Conservation (phyloP, 2,329 filamentous ascomycete species). For the Cladosporium sp. region DNA sequence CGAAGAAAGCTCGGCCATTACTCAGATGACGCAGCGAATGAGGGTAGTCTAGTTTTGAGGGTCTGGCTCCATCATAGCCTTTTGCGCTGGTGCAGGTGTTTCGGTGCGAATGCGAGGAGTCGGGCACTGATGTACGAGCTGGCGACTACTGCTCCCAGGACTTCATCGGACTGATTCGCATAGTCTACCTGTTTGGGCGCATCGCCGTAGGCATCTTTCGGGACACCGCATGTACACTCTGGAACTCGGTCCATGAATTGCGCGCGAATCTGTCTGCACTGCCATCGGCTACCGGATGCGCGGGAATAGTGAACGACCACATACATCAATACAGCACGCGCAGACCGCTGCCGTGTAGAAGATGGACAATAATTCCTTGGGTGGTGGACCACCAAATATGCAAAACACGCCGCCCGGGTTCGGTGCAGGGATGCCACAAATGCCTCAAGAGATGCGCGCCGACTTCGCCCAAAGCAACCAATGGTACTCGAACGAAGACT, state of each 20-base stretch:
- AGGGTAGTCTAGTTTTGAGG: background rate
- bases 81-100: background rate
- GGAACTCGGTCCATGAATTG: background rate
- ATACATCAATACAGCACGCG: too few species aligned
- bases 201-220: too few species aligned
- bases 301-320: too few species aligned
- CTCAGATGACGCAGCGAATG: constrained; percentile 11
- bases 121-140: background rate
- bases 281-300: too few species aligned
- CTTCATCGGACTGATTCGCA: too few species aligned
- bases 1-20: background rate
- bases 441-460: constrained; percentile 6
- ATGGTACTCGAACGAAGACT: constrained; percentile 23
- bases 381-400: background rate
- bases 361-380: background rate
- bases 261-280: background rate
- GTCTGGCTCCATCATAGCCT: background rate
- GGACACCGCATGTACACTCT: background rate
- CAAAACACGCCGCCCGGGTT: background rate
- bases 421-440: constrained; percentile 3
- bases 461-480: constrained; percentile 6
- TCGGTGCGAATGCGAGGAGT: constrained; percentile 10
- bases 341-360: background rate
- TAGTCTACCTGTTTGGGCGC: too few species aligned
- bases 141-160: background rate